Percentiles rank a stretch among this genome's conserved stretches.
Evolutionary conservation across 805 yeast species (phyloP).

Genomic region (Candida glaebosa): DNA sequence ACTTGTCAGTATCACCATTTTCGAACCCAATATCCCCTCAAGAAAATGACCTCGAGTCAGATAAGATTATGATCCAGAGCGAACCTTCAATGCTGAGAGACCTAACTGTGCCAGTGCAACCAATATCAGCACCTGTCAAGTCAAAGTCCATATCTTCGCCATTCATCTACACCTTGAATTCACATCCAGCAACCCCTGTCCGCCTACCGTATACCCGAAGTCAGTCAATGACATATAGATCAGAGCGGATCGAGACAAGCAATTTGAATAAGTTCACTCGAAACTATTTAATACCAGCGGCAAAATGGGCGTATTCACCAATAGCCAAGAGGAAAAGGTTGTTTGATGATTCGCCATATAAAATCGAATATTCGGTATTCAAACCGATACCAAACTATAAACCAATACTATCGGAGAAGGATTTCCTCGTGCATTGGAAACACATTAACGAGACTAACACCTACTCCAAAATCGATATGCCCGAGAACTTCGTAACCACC

Average conservation of each 20-base stretch:
- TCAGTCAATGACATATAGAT: slow-evolving; percentile 7
- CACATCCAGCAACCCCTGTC: slow-evolving; percentile 1
- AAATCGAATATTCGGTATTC: slow-evolving; percentile 35
- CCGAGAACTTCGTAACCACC: slow-evolving; percentile 18
- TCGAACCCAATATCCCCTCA: neutral
- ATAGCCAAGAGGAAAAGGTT: slow-evolving; percentile 9
- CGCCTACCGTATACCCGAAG: slow-evolving; percentile 2
- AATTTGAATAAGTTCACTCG: slow-evolving; percentile 18
- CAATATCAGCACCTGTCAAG: neutral
- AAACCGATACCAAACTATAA: slow-evolving; percentile 16
- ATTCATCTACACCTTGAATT: neutral
- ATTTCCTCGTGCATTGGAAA: slow-evolving; percentile 16
- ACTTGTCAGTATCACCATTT: neutral
- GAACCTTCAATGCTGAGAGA: neutral
- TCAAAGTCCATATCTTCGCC: slow-evolving; percentile 4
- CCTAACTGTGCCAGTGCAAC: neutral
- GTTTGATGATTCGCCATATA: slow-evolving; percentile 13
- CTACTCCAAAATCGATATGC: slow-evolving; percentile 13
- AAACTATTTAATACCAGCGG: slow-evolving; percentile 23
- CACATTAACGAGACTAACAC: slow-evolving; percentile 12
- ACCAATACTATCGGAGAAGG: slow-evolving; percentile 15
- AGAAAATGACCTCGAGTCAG: neutral
- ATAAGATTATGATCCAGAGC: neutral
- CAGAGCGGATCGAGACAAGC: slow-evolving; percentile 8
- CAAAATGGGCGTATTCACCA: slow-evolving; percentile 30